Evolutionary conservation across 176 grass and related monocot species (phyloP).

Genomic region (Eragrostis curvula): DNA sequence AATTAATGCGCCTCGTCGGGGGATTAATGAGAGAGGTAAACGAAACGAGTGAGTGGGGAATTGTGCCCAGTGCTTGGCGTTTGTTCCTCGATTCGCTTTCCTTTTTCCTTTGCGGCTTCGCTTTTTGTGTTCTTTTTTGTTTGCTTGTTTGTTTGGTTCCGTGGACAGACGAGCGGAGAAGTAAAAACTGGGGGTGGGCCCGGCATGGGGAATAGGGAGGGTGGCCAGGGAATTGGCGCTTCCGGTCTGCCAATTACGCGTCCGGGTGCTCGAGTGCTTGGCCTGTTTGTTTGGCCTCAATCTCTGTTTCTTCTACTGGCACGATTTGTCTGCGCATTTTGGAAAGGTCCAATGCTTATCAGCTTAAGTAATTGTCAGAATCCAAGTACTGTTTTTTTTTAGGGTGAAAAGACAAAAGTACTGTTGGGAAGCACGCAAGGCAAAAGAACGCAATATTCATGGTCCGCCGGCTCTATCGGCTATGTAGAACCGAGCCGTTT

Average conservation of each 20-base stretch:
- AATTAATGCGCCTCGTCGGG: constrained; percentile 21
- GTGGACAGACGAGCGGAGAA: not conserved
- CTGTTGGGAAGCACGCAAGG: no score
- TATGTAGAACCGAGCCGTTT: not conserved
- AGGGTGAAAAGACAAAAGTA: no score
- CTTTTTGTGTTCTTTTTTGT: constrained; percentile 19
- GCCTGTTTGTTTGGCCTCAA: not conserved
- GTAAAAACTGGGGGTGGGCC: not conserved
- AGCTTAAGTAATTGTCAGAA: no score
- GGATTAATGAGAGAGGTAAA: not conserved
- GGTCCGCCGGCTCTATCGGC: not conserved
- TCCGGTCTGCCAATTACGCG: constrained; percentile 37
- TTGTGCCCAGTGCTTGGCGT: constrained; percentile 32
- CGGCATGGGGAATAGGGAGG: not conserved
- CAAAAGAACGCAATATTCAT: not conserved
- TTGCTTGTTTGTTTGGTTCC: not conserved
- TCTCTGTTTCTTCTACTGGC: not conserved
- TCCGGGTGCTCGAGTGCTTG: not conserved
- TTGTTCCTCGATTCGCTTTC: constrained; percentile 1
- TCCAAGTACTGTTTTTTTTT: no score
- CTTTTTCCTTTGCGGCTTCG: not conserved
- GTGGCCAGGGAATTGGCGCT: constrained; percentile 41
- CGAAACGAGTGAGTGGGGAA: constrained; percentile 28
- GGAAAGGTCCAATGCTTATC: not conserved
- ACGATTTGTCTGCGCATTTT: not conserved